phyloP scores from a whole-genome alignment of 148 eudicot genomes.

The Heliosperma pusillum region DNA sequence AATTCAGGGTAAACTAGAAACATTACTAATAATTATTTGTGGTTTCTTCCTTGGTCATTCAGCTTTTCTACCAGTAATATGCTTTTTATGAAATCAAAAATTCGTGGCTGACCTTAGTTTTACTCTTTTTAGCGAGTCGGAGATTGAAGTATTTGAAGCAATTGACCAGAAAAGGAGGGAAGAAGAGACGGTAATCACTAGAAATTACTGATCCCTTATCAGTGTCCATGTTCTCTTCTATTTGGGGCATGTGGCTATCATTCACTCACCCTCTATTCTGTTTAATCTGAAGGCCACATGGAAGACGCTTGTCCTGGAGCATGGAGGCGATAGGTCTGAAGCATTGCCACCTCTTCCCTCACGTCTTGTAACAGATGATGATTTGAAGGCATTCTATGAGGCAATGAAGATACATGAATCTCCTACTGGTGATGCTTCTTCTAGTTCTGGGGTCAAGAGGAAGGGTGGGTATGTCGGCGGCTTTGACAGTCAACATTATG shows the following conservation, averaged over 20 bases:
- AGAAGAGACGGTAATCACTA: slow-evolving; percentile 71
- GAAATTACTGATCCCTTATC: neutral
- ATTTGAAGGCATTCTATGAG: slow-evolving; percentile 70
- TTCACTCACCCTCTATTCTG: slow-evolving; percentile 8
- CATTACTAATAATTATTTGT: too few species aligned
- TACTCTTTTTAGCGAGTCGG: slow-evolving; percentile 59
- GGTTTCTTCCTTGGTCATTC: neutral
- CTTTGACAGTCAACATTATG: slow-evolving; percentile 86
- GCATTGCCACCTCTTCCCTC: slow-evolving; percentile 57
- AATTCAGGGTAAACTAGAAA: neutral
- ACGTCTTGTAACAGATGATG: slow-evolving; percentile 81
- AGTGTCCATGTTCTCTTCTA: neutral
- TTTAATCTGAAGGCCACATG: slow-evolving; percentile 58
- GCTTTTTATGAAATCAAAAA: neutral
- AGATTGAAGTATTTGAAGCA: slow-evolving; percentile 90
- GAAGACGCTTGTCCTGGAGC: slow-evolving; percentile 48
- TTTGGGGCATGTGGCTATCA: neutral
- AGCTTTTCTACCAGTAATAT: neutral
- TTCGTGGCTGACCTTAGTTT: neutral
- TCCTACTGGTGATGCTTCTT: slow-evolving; percentile 29
- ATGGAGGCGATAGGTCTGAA: slow-evolving; percentile 41
- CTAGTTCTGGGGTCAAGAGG: slow-evolving; percentile 64
- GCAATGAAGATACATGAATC: slow-evolving; percentile 70
- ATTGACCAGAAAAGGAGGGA: slow-evolving; percentile 73
- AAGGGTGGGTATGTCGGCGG: slow-evolving; percentile 65